Evolutionary conservation across 495 filamentous ascomycete species (phyloP).

Genomic region (Geoglossum glabrum): DNA sequence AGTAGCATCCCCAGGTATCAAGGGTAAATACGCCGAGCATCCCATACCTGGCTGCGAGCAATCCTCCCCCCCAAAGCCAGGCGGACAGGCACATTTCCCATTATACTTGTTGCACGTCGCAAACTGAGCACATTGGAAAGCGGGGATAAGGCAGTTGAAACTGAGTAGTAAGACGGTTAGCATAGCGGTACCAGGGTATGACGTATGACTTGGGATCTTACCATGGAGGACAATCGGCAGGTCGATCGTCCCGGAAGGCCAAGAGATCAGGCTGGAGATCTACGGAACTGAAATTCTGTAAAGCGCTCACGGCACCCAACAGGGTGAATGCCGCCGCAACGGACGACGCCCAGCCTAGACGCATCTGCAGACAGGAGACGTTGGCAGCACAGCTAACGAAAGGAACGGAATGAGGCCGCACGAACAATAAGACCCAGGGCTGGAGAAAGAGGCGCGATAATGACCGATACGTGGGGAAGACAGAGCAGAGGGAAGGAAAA

Average conservation of each 20-base stretch:
- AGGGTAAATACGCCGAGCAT: not conserved
- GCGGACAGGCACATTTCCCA: conserved; percentile 78
- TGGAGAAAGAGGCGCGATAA: not conserved
- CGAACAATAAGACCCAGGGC: not conserved
- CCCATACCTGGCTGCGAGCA: conserved; percentile 53
- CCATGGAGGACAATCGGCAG: conserved; percentile 44
- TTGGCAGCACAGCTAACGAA: not conserved
- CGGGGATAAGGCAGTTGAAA: conserved; percentile 94
- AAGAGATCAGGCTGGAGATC: conserved; percentile 11
- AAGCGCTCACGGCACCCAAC: not conserved
- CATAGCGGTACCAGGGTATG: conserved; percentile 3
- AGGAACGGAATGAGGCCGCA: not conserved
- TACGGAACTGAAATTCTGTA: conserved; percentile 8
- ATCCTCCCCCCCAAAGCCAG: conserved; percentile 83
- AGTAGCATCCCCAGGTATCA: not conserved
- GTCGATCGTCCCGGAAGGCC: conserved; percentile 30
- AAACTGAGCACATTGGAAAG: conserved; percentile 77
- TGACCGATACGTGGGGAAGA: not conserved
- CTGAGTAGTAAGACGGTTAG: conserved; percentile 20
- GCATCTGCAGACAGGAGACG: not conserved
- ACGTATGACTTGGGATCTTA: conserved; percentile 15
- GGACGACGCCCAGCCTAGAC: not conserved
- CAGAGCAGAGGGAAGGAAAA: not conserved
- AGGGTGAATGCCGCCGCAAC: not conserved
- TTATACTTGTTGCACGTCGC: conserved; percentile 66